Evolutionary conservation across 371 early-diverging fungal genomes (phyloP), one percentile per base, ranked within the genome.

Genomic region (Mortierella sp.): DNA sequence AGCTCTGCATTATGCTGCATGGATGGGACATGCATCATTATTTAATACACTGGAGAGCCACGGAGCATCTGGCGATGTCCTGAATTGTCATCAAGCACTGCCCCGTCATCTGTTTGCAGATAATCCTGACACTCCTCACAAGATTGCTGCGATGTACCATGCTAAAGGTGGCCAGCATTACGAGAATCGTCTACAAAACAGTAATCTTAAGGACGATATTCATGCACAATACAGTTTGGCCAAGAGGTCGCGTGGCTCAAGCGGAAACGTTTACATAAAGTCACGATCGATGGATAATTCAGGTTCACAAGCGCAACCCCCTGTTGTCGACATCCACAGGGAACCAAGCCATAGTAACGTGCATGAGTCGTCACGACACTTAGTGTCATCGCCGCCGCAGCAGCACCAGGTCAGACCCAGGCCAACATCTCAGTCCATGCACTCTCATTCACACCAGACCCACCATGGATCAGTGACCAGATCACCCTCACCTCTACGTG

Each of bases 401-500:
- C 52, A 52, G 48, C 67, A 69, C 41, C 66, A 63, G 58, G 40
- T 41, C 5, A 74, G 70, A 21, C 38, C 69, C 5, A 53, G 74
- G 19, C 70, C 73, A 21, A 16, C 58, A 5, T 74, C 79, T 15
- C 79, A 78, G 28, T 58, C 74, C 16, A 73, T 78, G 74, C 79
- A 78, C 33, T 62, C 62, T 22, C 62, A 62, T 11, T 65, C 68
- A 1, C 77, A 63, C n/a, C 64, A 67, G 15, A 41, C 48, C 15
- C 69, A 70, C 48, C 77, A 65, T 50, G 69, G 72, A 13, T 65
- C 69, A 6, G 58, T 62, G 3, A 64, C 69, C 1, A 71, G 81
- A 15, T 75, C 81, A 9, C 81, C 81, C 7, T 80, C 81, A n/a
- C 81, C 81, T n/a, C 65, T 80, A n/a, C 72, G 81, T 0, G 81